Conservation (phyloP, 2,329 filamentous ascomycete species). For the Diaporthe nobilis region DNA sequence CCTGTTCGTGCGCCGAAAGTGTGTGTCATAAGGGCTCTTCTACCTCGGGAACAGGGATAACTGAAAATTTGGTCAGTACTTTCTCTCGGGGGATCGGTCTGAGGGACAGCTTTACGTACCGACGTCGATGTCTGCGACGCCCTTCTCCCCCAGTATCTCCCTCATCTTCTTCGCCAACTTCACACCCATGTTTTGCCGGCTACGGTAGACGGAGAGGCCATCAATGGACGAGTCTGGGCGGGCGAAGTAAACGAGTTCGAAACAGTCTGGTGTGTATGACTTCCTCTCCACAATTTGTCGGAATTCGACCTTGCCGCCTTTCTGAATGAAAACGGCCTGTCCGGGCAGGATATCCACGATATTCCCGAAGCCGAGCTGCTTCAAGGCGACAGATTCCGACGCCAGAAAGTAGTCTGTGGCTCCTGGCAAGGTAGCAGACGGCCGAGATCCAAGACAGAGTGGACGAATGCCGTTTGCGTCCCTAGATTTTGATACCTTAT, state of each 20-base stretch:
- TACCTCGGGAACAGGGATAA: slow-evolving; percentile 77
- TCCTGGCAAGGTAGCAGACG: slow-evolving; percentile 72
- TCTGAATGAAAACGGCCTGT: slow-evolving; percentile 87
- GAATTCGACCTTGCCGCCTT: slow-evolving; percentile 81
- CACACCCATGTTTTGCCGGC: slow-evolving; percentile 88
- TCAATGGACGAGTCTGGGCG: slow-evolving; percentile 87
- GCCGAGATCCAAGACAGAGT: slow-evolving; percentile 81
- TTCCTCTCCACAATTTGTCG: slow-evolving; percentile 78
- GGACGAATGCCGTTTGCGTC: slow-evolving; percentile 88
- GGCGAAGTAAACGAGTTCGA: slow-evolving; percentile 91
- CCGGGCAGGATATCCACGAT: slow-evolving; percentile 86
- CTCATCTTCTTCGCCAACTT: slow-evolving; percentile 83
- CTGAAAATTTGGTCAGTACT: slow-evolving; percentile 48
- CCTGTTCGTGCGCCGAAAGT: slow-evolving; percentile 52
- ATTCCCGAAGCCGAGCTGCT: slow-evolving; percentile 83
- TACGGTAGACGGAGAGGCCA: slow-evolving; percentile 88
- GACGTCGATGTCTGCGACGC: slow-evolving; percentile 82
- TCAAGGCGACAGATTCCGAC: slow-evolving; percentile 87
- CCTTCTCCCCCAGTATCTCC: slow-evolving; percentile 76
- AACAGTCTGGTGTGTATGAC: slow-evolving; percentile 86
- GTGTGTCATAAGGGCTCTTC: slow-evolving; percentile 48
- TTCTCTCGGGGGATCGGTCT: slow-evolving; percentile 44
- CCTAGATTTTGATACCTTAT: slow-evolving; percentile 49
- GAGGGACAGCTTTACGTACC: neutral
- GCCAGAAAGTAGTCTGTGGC: slow-evolving; percentile 91